phyloP scores from a whole-genome alignment of 345 rosid genomes.

The Gossypium stocksii region DNA sequence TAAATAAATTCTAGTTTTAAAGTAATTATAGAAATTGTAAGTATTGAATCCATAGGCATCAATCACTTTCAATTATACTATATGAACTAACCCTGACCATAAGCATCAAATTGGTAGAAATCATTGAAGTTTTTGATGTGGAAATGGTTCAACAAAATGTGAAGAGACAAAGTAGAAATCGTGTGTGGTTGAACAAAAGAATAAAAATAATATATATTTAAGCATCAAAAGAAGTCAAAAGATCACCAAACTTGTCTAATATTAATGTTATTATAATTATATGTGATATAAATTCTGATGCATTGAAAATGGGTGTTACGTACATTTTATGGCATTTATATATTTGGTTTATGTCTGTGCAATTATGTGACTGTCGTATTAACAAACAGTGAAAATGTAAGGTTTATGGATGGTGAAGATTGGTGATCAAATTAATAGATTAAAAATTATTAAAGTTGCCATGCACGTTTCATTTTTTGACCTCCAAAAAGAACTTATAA shows the following conservation, averaged over 20 bases:
- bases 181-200: conserved; percentile 20
- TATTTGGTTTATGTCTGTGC: no score
- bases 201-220: background rate
- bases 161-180: background rate
- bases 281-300: background rate
- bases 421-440: background rate
- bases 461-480: conserved; percentile 3
- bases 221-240: conserved; percentile 11
- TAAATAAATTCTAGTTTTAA: background rate
- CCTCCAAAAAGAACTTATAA: background rate
- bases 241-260: background rate
- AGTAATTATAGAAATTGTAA: background rate
- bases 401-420: conserved; percentile 10
- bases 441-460: background rate
- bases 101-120: background rate
- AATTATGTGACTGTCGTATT: no score
- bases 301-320: no score
- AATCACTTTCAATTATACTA: background rate
- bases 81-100: background rate
- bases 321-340: no score
- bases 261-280: background rate
- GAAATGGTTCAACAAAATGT: background rate
- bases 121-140: background rate
- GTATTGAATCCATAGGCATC: background rate
- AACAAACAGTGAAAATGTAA: background rate